Evolutionary conservation across 495 filamentous ascomycete genomes (phyloP).

Genomic region (Chlorociboria aeruginascens): DNA sequence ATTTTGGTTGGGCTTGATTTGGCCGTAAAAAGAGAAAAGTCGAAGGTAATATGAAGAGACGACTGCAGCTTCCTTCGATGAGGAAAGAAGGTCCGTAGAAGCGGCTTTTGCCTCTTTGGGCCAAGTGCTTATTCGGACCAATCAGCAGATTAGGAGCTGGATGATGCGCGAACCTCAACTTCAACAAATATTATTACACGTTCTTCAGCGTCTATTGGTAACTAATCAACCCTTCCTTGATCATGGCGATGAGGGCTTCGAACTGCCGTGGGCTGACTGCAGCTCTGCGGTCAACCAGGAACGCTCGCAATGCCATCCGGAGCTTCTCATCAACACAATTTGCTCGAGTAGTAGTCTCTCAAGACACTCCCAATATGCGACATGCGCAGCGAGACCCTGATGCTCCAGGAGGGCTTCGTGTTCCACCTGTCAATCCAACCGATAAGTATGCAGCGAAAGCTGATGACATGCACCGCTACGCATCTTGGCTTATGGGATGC

Average conservation of each 20-base stretch:
- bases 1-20: no score
- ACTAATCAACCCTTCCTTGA: conserved; percentile 15
- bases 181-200: no score
- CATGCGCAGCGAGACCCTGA: conserved; percentile 13
- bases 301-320: conserved; percentile 18
- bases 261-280: conserved; percentile 49
- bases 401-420: conserved; percentile 21
- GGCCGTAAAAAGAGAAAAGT: no score
- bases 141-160: no score
- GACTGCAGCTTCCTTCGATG: no score
- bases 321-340: conserved; percentile 10
- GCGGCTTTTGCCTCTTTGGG: no score
- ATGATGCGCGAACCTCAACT: no score
- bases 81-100: no score
- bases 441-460: conserved; percentile 84
- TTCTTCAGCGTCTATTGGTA: conserved; percentile 6
- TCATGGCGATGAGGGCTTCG: conserved; percentile 56
- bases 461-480: conserved; percentile 80
- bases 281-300: conserved; percentile 42
- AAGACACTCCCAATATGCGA: conserved; percentile 48
- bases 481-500: conserved; percentile 91
- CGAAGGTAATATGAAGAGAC: no score
- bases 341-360: conserved; percentile 35
- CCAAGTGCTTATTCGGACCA: no score
- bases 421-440: conserved; percentile 77